Percentiles rank a stretch among this genome's conserved stretches.
Evolutionary conservation across 169 alveolate species (phyloP).

Genomic region (Plasmodium relictum): DNA sequence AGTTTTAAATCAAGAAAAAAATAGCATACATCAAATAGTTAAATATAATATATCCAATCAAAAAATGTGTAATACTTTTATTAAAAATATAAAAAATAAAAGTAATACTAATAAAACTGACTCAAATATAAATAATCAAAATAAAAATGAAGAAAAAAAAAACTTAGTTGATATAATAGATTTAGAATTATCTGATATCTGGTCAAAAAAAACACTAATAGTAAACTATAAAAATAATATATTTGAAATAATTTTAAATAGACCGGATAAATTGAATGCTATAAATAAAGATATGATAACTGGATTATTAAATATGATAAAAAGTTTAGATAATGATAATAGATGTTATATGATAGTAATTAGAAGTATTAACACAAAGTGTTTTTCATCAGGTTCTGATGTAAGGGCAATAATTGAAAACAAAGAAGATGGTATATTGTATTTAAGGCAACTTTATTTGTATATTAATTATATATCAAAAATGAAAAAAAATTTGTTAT

Average conservation of each 20-base stretch:
- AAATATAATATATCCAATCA: constrained; percentile 16
- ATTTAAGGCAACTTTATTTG: constrained; percentile 66
- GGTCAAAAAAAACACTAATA: constrained; percentile 58
- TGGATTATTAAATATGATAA: constrained; percentile 55
- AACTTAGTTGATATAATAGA: constrained; percentile 28
- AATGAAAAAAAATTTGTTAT: constrained; percentile 47
- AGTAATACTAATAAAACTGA: background rate
- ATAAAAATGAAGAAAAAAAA: constrained; percentile 1
- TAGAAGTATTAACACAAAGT: constrained; percentile 25
- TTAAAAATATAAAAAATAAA: background rate
- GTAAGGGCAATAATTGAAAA: constrained; percentile 60
- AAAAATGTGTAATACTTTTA: background rate
- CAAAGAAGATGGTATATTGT: constrained; percentile 57
- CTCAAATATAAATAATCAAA: background rate
- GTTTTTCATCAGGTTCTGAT: constrained; percentile 69
- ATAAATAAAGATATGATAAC: constrained; percentile 69
- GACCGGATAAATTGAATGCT: constrained; percentile 70
- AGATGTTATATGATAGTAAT: constrained; percentile 48
- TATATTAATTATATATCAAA: constrained; percentile 44
- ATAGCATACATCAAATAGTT: constrained; percentile 1
- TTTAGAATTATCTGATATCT: constrained; percentile 52
- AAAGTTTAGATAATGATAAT: constrained; percentile 58
- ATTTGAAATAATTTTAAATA: constrained; percentile 64
- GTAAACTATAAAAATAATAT: constrained; percentile 47
- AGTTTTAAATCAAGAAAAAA: constrained; percentile 13